A percentile compares a stretch with the other conserved stretches of the same genome.
Conservation (phyloP, 305 asterid genomes). For the Coffea humblotiana region DNA sequence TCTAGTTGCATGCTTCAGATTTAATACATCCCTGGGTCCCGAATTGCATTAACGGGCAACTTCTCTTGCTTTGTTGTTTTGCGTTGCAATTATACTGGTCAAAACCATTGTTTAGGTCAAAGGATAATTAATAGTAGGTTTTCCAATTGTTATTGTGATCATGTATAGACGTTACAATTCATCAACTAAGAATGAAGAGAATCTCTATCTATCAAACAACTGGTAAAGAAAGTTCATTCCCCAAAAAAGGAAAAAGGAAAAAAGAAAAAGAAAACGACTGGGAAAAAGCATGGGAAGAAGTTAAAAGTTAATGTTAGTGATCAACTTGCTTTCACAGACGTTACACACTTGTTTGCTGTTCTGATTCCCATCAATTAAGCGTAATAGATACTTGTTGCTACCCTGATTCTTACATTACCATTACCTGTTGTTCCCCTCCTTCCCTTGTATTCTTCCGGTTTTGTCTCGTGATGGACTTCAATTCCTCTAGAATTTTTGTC, state of each 20-base stretch:
- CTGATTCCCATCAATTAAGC: too few relatives aligned
- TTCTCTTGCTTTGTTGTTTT: conserved; percentile 8
- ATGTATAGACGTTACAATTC: background rate
- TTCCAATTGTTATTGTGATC: background rate
- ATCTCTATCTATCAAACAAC: background rate
- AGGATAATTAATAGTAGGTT: background rate
- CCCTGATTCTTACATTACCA: too few relatives aligned
- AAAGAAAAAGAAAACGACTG: background rate
- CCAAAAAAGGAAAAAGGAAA: background rate
- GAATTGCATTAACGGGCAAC: background rate
- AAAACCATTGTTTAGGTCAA: conserved; percentile 18
- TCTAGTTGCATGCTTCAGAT: conserved; percentile 15
- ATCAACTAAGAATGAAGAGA: background rate
- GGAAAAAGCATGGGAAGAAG: background rate
- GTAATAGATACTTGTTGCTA: too few relatives aligned
- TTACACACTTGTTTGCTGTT: background rate
- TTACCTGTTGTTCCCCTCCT: background rate
- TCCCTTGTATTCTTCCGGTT: background rate
- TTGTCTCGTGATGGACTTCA: background rate
- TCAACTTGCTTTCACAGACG: background rate
- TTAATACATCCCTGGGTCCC: conserved; percentile 16
- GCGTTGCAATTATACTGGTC: conserved; percentile 20
- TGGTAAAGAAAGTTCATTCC: background rate
- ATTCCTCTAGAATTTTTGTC: background rate
- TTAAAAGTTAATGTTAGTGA: background rate